Base-by-base conservation (phyloP, 2,329 filamentous ascomycete species). In the Penicillium sp. region DNA sequence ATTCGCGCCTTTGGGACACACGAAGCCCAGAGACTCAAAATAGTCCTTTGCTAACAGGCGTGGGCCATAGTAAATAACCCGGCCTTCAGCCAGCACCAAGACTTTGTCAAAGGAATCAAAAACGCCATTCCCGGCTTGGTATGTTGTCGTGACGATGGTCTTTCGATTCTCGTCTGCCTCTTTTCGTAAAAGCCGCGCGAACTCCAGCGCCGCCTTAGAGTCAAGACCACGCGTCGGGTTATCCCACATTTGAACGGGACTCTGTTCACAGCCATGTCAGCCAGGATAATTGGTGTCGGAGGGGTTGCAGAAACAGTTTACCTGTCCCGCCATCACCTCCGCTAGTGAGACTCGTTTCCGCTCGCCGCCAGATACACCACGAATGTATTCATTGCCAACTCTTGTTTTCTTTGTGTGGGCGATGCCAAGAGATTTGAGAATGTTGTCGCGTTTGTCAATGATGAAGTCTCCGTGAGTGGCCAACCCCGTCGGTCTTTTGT, bases 31-130 rank as follows among this genome's bases (percentile, higher is more conserved):
- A 0, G 72, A 66, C 58, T 85, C 81, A 69, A 86, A 83, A 58
- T 83, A 87, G 1, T 75, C 73, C 4, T 73, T 69, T 0, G 83
- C 84, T 42, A 80, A 70, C 3, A 71, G 65, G 38, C 73, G 69
- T 0, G 81, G 76, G 0, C 83, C 84, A 52, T 83, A 86, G 67
- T 78, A 87, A 26, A 83, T 76, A 48, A 85, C 67, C 49, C 78
- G 76, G 28, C 83, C 83, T 38, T 81, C 76, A 13, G 85, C 82
- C 1, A 86, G 72, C 1, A 86, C 76, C 0, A 86, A 70, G 0
- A 85, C 79, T 59, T 86, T 86, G 63, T 86, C 83, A 58, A 86
- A 86, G 1, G 82, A 72, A 32, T 84, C 71, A 60, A 84, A 85
- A 50, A 86, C 85, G 5, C 76, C 80, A 45, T 87, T 83, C 6